Conservation (phyloP, 768 basidiomycete species). For the Sporobolomyces phaffii region DNA sequence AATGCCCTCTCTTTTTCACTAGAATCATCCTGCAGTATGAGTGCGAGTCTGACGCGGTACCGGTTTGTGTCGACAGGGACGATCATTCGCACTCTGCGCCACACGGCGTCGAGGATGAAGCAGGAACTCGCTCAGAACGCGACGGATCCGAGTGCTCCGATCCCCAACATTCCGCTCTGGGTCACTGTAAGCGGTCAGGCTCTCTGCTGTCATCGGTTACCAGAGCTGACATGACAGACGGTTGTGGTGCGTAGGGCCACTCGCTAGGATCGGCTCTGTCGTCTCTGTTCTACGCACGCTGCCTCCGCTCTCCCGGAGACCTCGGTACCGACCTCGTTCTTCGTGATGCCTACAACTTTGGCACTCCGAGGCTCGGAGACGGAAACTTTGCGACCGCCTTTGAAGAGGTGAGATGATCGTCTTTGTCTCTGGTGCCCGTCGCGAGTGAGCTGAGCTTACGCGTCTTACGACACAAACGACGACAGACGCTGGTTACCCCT, state of each 20-base stretch:
- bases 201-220: background rate
- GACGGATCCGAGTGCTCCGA: background rate
- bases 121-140: background rate
- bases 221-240: too few relatives aligned
- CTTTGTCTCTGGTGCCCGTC: too few relatives aligned
- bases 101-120: slow-evolving; percentile 21
- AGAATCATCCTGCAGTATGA: too few relatives aligned
- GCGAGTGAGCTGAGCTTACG: too few relatives aligned
- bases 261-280: slow-evolving; percentile 26
- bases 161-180: slow-evolving; percentile 21
- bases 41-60: too few relatives aligned
- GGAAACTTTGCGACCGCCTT: slow-evolving; percentile 16
- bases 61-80: background rate
- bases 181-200: background rate
- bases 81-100: slow-evolving; percentile 19
- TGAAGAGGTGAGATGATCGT: slow-evolving; percentile 20
- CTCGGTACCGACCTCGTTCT: slow-evolving; percentile 15
- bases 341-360: slow-evolving; percentile 10
- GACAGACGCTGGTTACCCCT: slow-evolving; percentile 4
- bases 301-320: slow-evolving; percentile 17
- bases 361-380: slow-evolving; percentile 27
- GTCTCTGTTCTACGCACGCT: slow-evolving; percentile 22
- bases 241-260: slow-evolving; percentile 2
- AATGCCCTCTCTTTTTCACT: too few relatives aligned
- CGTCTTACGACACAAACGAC: too few relatives aligned